Conservation (phyloP, 106 monocot species). For the Iris macrosiphon region DNA sequence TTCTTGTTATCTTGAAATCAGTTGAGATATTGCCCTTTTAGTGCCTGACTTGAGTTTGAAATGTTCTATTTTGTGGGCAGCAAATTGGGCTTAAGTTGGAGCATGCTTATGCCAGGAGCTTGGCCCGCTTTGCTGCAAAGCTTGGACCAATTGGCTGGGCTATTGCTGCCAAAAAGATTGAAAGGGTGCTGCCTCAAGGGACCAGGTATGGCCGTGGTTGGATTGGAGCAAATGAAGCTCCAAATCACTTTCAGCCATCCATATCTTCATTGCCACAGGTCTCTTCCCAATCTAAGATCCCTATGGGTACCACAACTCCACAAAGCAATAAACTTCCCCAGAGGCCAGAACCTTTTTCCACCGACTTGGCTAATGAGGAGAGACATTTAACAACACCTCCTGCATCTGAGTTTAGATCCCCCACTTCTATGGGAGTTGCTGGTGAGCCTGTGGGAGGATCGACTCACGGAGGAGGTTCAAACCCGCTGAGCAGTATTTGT, state of each 20-base stretch:
- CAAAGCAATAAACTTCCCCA: conserved; percentile 4
- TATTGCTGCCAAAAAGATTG: conserved; percentile 34
- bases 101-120: conserved; percentile 52
- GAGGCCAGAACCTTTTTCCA: conserved; percentile 5
- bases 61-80: conserved; percentile 1
- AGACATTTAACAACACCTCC: not conserved
- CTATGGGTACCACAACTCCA: not conserved
- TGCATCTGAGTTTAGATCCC: not conserved
- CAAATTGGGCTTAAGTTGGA: conserved; percentile 51
- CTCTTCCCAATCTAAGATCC: conserved; percentile 5
- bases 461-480: conserved; percentile 2
- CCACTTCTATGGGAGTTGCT: not conserved
- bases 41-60: too few relatives aligned
- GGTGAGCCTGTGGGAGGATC: not conserved
- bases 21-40: not conserved
- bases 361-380: not conserved
- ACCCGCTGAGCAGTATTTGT: not conserved
- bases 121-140: conserved; percentile 53
- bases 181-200: conserved; percentile 38
- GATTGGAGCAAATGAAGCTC: conserved; percentile 34
- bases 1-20: not conserved
- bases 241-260: conserved; percentile 14
- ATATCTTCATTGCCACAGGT: conserved; percentile 7
- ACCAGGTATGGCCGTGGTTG: conserved; percentile 51
- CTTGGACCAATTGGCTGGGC: conserved; percentile 47